Evolutionary conservation across 805 yeast species (phyloP).

Genomic region (Candida hispaniensis): DNA sequence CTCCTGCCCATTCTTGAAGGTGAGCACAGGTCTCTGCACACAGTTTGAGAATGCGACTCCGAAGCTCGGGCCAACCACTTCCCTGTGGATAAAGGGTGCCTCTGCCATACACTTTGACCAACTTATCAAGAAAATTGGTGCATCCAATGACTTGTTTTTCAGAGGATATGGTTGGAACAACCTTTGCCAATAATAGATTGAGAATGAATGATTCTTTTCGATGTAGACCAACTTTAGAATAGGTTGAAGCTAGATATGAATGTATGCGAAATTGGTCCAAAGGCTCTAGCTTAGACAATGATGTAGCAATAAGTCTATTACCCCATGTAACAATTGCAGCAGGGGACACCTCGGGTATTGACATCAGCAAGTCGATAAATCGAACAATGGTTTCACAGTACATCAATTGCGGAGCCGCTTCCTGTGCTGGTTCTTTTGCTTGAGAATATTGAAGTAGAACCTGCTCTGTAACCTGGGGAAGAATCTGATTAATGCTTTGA

Average conservation of each 20-base stretch:
- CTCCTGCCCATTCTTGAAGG: conserved; percentile 37
- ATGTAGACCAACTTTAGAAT: conserved; percentile 45
- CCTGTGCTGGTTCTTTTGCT: conserved; percentile 51
- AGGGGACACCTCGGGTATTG: conserved; percentile 20
- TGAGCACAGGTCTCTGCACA: conserved; percentile 46
- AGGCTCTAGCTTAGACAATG: conserved; percentile 37
- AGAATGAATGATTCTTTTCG: conserved; percentile 37
- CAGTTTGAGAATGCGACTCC: conserved; percentile 43
- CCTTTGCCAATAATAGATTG: conserved; percentile 9
- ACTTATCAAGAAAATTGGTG: conserved; percentile 36
- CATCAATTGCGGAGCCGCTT: conserved; percentile 72
- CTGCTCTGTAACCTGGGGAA: conserved; percentile 25
- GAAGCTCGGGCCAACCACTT: conserved; percentile 46
- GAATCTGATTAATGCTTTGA: conserved; percentile 12
- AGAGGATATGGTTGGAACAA: conserved; percentile 8
- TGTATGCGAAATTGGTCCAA: conserved; percentile 52
- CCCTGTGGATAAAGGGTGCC: conserved; percentile 28
- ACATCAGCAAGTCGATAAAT: conserved; percentile 26
- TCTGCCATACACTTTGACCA: conserved; percentile 47
- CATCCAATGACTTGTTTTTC: conserved; percentile 27
- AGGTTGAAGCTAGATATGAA: conserved; percentile 54
- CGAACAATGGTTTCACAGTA: conserved; percentile 64
- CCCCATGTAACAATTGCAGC: conserved; percentile 41
- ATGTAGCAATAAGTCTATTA: conserved; percentile 37
- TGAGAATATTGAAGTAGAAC: conserved; percentile 34